Base-by-base conservation (phyloP, 2,329 filamentous ascomycete species). In the Trichoderma brevicompactum region DNA sequence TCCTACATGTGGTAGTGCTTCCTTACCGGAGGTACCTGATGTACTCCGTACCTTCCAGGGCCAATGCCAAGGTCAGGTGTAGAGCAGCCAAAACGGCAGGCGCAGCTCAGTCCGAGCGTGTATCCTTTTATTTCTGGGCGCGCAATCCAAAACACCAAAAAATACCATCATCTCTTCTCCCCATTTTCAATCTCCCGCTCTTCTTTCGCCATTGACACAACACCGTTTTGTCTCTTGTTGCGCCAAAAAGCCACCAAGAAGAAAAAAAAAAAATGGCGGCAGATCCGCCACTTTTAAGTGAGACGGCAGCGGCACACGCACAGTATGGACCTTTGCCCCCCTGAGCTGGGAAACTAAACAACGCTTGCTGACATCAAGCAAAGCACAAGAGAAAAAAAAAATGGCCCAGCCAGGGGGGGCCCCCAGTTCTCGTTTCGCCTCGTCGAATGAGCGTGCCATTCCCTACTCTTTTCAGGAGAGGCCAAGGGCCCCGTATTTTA, bases 341-440 rank as follows among this genome's bases (percentile, higher is more conserved):
- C 53, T 56, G 38, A 56, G 13, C 52, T 13, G 52, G 53, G 38
- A 43, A 43, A 44, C 53, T 56, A 56, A 46, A 32, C 46, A 34
- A 43, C 58, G 46, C 58, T 50, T 52, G 19, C 58, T 61, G 58
- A 40, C 58, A 61, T 32, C 38, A 32, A 50, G 38, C 15, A 40
- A 15, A 61, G 36, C 9, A 61, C 23, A 13, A 41, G 41, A 15
- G 23, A 28, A 34, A 50, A 28, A 34, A 50, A 60, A 43, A 36
- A 28, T 34, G 58, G 58, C 46, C 46, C 36, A 19, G n/a, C 44
- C 58, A 52, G 58, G 58, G 58, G 46, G 34, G 15, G 19, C 23
- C 44, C 58, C 58, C 46, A 34, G 58, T 61, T 60, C 56, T 60
- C 56, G 56, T 60, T 60, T 60, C 56, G 56, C 56, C 58, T 61